Evolutionary conservation across 768 basidiomycete genomes (phyloP).

Genomic region (Termitomyces sp.): DNA sequence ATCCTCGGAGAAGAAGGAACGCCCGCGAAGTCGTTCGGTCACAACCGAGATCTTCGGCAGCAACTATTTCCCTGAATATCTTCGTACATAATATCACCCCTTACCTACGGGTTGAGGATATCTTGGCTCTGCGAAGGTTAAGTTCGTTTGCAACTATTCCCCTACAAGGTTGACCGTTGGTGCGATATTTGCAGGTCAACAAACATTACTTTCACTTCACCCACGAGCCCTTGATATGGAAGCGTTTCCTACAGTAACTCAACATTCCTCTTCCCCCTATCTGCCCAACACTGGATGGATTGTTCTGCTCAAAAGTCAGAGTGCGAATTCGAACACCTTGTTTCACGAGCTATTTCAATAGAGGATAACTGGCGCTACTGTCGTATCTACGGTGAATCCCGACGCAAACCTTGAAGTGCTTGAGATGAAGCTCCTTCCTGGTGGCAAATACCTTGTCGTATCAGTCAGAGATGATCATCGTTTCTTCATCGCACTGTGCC

Average conservation of each 20-base stretch:
- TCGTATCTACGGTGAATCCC: slow-evolving; percentile 21
- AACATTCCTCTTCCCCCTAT: slow-evolving; percentile 55
- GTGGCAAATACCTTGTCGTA: slow-evolving; percentile 63
- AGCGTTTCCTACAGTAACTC: slow-evolving; percentile 51
- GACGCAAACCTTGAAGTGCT: slow-evolving; percentile 32
- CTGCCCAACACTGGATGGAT: slow-evolving; percentile 49
- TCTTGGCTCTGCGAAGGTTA: too few species aligned
- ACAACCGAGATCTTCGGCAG: too few species aligned
- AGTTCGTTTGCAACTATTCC: too few species aligned
- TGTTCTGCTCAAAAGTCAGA: slow-evolving; percentile 32
- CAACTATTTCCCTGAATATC: too few species aligned
- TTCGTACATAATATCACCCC: too few species aligned
- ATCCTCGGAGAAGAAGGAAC: too few species aligned
- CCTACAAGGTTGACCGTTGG: too few species aligned
- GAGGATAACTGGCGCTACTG: slow-evolving; percentile 52
- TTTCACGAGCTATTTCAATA: slow-evolving; percentile 53
- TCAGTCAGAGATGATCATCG: slow-evolving; percentile 47
- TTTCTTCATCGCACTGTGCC: slow-evolving; percentile 49
- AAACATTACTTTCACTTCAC: slow-evolving; percentile 57
- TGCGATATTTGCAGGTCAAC: slow-evolving; percentile 47
- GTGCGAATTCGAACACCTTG: slow-evolving; percentile 51
- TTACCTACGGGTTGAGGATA: too few species aligned
- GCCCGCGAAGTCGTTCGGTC: too few species aligned
- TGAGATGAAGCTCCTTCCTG: slow-evolving; percentile 56
- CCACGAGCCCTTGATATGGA: slow-evolving; percentile 67